Evolutionary conservation across 2,329 filamentous ascomycete species (phyloP).

Genomic region (Colletotrichum sp.): DNA sequence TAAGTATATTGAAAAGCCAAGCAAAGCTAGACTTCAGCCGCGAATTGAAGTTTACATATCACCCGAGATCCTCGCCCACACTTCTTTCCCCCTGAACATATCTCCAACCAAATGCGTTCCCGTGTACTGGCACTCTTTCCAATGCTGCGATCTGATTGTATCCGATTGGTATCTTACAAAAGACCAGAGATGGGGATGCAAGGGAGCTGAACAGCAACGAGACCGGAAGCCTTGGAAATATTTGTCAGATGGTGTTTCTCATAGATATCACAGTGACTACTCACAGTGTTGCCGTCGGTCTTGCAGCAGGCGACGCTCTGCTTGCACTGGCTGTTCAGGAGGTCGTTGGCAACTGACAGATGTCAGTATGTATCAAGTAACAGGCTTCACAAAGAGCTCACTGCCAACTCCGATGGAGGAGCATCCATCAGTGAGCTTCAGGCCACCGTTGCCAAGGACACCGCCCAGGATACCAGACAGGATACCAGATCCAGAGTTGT

Average conservation of each 20-base stretch:
- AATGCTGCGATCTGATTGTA: not conserved
- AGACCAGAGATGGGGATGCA: not conserved
- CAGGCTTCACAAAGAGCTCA: not conserved
- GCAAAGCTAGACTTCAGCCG: not conserved
- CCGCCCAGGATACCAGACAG: not conserved
- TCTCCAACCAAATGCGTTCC: not conserved
- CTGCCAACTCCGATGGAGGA: not conserved
- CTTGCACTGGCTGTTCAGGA: not conserved
- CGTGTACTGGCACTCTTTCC: not conserved
- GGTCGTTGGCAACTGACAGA: not conserved
- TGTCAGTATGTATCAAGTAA: not conserved
- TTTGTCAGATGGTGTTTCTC: not conserved
- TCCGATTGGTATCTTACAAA: not conserved
- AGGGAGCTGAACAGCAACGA: not conserved
- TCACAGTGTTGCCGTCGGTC: not conserved
- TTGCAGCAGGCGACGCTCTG: not conserved
- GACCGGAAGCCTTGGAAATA: not conserved
- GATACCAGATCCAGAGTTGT: not conserved
- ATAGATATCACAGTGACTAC: not conserved
- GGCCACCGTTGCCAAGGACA: not conserved
- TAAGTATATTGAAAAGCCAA: not conserved
- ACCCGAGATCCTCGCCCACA: not conserved
- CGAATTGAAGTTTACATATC: not conserved
- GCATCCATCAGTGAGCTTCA: not conserved
- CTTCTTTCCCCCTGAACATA: fast-evolving